Evolutionary conservation across 495 filamentous ascomycete genomes (phyloP).

Genomic region (Aspergillus sclerotiicarbonarius): DNA sequence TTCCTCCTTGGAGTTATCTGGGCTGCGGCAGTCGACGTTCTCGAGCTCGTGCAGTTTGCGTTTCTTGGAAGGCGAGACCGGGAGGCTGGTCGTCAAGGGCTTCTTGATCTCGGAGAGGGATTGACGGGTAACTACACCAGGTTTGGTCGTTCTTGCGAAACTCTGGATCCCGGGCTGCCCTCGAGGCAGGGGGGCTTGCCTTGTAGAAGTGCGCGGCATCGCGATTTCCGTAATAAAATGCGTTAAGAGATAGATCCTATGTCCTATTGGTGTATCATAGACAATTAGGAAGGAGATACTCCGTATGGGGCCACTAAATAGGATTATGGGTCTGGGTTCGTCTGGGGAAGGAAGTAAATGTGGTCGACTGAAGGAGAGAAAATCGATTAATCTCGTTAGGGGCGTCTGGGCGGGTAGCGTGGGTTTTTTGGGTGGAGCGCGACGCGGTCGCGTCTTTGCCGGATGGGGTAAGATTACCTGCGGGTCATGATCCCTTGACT

Average conservation of each 20-base stretch:
- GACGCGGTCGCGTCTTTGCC: conserved; percentile 12
- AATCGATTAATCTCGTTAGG: neutral
- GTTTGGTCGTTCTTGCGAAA: conserved; percentile 46
- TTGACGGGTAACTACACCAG: conserved; percentile 27
- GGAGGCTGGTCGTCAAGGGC: conserved; percentile 16
- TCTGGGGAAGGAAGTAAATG: neutral
- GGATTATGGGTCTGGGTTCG: neutral
- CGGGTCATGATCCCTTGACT: neutral
- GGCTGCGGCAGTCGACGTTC: conserved; percentile 27
- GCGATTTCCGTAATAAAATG: conserved; percentile 22
- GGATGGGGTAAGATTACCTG: conserved; percentile 8
- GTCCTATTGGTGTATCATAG: conserved; percentile 23
- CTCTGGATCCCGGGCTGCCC: conserved; percentile 37
- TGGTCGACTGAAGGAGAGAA: neutral
- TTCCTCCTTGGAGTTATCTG: conserved; percentile 3
- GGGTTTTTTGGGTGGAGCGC: conserved; percentile 5
- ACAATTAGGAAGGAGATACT: conserved; percentile 11
- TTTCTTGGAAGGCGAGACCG: conserved; percentile 48
- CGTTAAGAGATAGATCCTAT: conserved; percentile 6
- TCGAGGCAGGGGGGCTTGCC: conserved; percentile 31
- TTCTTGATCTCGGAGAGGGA: conserved; percentile 22
- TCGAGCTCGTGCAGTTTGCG: conserved; percentile 45
- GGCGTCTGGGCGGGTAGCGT: neutral
- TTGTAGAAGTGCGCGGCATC: conserved; percentile 38
- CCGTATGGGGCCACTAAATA: neutral